A percentile compares a stretch with the other conserved stretches of the same genome.
Evolutionary conservation across 1,139 yeast genomes (phyloP).

Genomic region (Candida sojae): DNA sequence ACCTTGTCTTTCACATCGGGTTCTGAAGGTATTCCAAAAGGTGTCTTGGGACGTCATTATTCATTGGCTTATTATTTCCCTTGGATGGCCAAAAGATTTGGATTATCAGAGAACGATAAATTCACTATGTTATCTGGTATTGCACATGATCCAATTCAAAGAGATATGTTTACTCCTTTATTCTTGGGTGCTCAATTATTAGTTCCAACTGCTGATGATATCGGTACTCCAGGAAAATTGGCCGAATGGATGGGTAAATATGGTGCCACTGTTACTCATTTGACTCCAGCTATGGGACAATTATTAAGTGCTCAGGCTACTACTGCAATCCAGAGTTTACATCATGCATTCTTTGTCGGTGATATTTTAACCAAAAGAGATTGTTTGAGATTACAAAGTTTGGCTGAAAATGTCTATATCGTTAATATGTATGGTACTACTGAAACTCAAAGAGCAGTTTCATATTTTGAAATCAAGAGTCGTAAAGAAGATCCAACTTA

Average conservation of each 20-base stretch:
- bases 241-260: conserved; percentile 97
- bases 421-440: conserved; percentile 99
- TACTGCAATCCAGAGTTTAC: conserved; percentile 82
- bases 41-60: conserved; percentile 96
- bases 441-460: conserved; percentile 97
- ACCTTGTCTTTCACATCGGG: conserved; percentile 98
- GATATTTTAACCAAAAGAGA: conserved; percentile 97
- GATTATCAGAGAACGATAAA: conserved; percentile 74
- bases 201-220: conserved; percentile 95
- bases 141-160: conserved; percentile 98
- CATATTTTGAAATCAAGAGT: conserved; percentile 86
- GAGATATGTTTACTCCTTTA: conserved; percentile 98
- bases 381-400: conserved; percentile 85
- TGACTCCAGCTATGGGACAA: conserved; percentile 99
- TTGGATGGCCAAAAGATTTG: conserved; percentile 93
- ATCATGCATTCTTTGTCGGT: conserved; percentile 98
- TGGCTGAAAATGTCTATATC: conserved; percentile 86
- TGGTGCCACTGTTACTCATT: conserved; percentile 93
- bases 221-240: conserved; percentile 95
- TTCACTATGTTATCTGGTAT: conserved; percentile 98
- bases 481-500: conserved; percentile 68
- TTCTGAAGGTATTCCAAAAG: conserved; percentile 97
- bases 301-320: conserved; percentile 92
- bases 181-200: conserved; percentile 91
- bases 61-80: conserved; percentile 96